Evolutionary conservation across 768 basidiomycete species (phyloP), one percentile per base, ranked within the genome.

Genomic region (Candolleomyces eurysporus): DNA sequence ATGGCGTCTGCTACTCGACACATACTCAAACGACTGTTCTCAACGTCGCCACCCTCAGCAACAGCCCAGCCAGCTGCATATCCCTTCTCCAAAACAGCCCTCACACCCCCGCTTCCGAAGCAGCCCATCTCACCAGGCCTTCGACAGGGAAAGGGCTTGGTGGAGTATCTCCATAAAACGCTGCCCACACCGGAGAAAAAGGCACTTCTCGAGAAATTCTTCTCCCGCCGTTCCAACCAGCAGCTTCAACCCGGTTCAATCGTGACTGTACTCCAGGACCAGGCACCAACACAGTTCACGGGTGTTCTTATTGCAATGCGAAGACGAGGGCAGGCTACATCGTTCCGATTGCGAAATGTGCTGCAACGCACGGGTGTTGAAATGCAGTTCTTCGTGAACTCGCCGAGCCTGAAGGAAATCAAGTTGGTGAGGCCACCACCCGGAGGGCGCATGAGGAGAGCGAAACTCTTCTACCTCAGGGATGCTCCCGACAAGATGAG

Each of bases 351-450:
- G 56, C 84, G 96, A 64, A 98, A 98, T 75, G 85, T 97, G 65
- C 83, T 98, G 57, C 90, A 93, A 67, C 83, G 94, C 64, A 93
- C 90, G 13, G 96, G 95, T 13, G 90, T 97, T 43, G 96, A 98
- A 80, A 89, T 93, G 89, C 90, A 89, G 69, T 91, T 93, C 77
- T 94, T 89, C 72, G 86, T 88, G 64, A 87, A 85, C 69, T 92
- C 90, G 56, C 96, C 96, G 31, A 84, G 92, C 70, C 68, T 98
- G 74, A 93, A 92, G 80, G 87, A 90, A 59, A 90, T 98, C 75
- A 87, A 88, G 75, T 78, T 98, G 62, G 76, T 95, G 61, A 83
- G 85, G 74, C 78, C 76, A 65, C 87, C 89, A 59, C 82, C 82
- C 5, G 82, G 80, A 62, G 82, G 82, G 63, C 76, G 86, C 65